phyloP scores from a whole-genome alignment of 306 rosid species.

The Castanea crenata region DNA sequence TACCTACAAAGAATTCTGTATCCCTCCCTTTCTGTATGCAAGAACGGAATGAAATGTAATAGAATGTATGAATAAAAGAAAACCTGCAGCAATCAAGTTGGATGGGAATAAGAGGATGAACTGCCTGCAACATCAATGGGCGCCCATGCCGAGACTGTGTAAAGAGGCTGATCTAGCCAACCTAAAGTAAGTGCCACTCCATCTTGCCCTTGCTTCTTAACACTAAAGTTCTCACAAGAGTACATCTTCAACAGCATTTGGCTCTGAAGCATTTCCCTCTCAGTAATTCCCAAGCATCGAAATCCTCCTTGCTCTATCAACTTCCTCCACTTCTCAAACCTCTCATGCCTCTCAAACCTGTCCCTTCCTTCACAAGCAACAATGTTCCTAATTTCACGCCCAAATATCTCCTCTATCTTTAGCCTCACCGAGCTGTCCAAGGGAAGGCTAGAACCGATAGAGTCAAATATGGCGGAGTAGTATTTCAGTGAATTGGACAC shows the following conservation, averaged over 20 bases:
- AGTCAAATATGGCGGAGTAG: constrained; percentile 81
- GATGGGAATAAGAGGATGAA: constrained; percentile 67
- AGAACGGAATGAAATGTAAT: constrained; percentile 16
- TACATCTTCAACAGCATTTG: constrained; percentile 79
- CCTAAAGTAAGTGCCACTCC: constrained; percentile 54
- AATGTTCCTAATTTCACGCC: constrained; percentile 73
- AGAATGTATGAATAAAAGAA: constrained; percentile 21
- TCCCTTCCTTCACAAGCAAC: constrained; percentile 90
- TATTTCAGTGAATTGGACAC: constrained; percentile 64
- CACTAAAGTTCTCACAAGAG: constrained; percentile 42
- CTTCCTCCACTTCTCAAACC: constrained; percentile 77
- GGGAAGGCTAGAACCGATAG: constrained; percentile 55
- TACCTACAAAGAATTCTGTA: constrained; percentile 70
- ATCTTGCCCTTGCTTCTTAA: constrained; percentile 50
- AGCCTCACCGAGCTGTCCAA: constrained; percentile 55
- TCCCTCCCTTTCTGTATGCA: constrained; percentile 37
- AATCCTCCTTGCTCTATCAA: constrained; percentile 80
- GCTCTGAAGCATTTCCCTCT: constrained; percentile 69
- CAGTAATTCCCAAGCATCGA: constrained; percentile 43
- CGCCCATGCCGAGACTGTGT: constrained; percentile 85
- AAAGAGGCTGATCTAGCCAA: constrained; percentile 78
- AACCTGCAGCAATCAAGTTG: constrained; percentile 30
- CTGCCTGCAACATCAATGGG: constrained; percentile 63
- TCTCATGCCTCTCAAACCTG: constrained; percentile 79
- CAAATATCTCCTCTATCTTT: constrained; percentile 80